Base-by-base conservation (phyloP, 2,329 filamentous ascomycete species). In the Cyphellophora attinorum region DNA sequence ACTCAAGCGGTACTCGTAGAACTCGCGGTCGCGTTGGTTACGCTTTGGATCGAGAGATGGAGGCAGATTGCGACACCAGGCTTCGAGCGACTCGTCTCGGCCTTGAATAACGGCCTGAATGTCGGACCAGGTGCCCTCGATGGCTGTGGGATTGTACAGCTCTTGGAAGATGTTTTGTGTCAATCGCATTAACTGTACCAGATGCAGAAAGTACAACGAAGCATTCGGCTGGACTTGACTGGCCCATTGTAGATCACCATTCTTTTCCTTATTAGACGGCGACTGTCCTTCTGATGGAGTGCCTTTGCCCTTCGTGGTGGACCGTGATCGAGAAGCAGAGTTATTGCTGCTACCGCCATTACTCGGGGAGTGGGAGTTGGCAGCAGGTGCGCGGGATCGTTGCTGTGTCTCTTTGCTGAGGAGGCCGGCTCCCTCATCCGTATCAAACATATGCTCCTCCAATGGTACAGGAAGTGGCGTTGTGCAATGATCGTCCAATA, bases 401-500 rank as follows among this genome's bases (percentile, higher is more conserved):
- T 44, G 49, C 29, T 60, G 59, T 28, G 48, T 40, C 31, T 53
- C 52, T 34, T 56, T 51, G 23, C 51, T 53, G 14, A 62, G 50
- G 11, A 62, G 30, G 30, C 55, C 50, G n/a, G 49, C 41, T 8
- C 53, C 54, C 10, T 45, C 43, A 2, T 52, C 51, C 12, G 57
- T 55, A 6, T 54, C 49, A 28, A 61, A 51, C 16, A 53, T 48
- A 19, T 60, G 57, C 45, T 62, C 61, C 31, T 60, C 56, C 29
- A 61, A 55, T 3, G 59, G 60, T 12, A 59, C 36, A 2, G 62
- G 60, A 29, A 65, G 49, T 19, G 62, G 59, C 3, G 59, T 55
- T 11, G 58, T 64, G 46, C 59, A 64, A 31, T 63, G 53, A 11
- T 59, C 56, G 40, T 64, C 57, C 15, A 55, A 46, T 12, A 65